Conservation (phyloP, 2,329 filamentous ascomycete genomes). For the Helotiales sp. region DNA sequence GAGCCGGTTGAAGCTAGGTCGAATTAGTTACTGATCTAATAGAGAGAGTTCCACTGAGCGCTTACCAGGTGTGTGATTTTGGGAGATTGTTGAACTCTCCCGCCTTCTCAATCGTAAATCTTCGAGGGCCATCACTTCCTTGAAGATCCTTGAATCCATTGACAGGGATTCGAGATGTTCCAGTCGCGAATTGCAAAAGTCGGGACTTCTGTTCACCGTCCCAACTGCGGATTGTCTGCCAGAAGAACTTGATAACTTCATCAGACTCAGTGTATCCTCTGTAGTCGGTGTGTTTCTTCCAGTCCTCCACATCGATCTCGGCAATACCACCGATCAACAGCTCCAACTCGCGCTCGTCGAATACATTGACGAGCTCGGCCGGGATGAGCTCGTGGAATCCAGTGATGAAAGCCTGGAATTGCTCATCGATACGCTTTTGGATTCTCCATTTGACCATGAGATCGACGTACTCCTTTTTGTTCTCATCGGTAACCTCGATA, state of each 20-base stretch:
- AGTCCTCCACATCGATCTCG: conserved; percentile 99
- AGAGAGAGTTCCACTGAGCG: conserved; percentile 32
- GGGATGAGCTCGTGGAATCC: conserved; percentile 98
- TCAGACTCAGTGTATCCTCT: conserved; percentile 97
- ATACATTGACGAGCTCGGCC: conserved; percentile 95
- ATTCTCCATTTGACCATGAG: conserved; percentile 99
- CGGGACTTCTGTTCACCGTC: conserved; percentile 98
- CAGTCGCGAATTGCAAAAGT: conserved; percentile 94
- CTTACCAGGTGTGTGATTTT: conserved; percentile 97
- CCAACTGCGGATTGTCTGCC: conserved; percentile 96
- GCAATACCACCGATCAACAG: conserved; percentile 97
- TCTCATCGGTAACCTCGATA: conserved; percentile 96
- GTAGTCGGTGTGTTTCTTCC: conserved; percentile 99
- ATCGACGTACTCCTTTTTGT: conserved; percentile 99
- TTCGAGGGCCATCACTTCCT: conserved; percentile 90
- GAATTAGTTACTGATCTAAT: conserved; percentile 28
- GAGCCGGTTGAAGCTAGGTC: conserved; percentile 86
- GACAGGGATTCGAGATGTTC: conserved; percentile 96
- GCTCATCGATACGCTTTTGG: conserved; percentile 95
- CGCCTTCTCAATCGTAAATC: conserved; percentile 98
- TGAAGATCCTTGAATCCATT: conserved; percentile 99
- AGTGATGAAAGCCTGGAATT: conserved; percentile 97
- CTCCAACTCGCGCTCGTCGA: conserved; percentile 96
- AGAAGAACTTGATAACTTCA: conserved; percentile 97
- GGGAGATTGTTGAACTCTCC: conserved; percentile 89